Base-by-base conservation (phyloP, 208 protist species). In the Acanthamoeba healyi region DNA sequence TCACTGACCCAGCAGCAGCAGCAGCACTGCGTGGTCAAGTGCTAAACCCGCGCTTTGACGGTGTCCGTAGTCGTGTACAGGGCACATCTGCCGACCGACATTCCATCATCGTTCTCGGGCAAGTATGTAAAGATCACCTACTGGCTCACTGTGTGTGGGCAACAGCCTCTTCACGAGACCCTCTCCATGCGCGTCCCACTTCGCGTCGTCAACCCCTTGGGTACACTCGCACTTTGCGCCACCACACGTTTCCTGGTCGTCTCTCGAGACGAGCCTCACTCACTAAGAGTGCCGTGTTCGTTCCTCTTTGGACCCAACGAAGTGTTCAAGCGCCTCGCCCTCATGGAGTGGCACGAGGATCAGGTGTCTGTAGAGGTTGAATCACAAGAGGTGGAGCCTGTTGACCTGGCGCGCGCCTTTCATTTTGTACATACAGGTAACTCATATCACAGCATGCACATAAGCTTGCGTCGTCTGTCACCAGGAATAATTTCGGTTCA, bases 81-180 rank as follows among this genome's bases (percentile, higher is more conserved):
- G 70, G 70, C 70, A 0, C 15, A 24, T 44, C 38, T 79, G 70
- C 70, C 70, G 34, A 79, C 36, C 38, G 70, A 79, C 32, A 79
- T 79, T 15, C 70, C 70, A 19, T 79, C 70, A 24, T 49, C 70
- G 70, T 79, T 49, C 19, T 24, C 38, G 34, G 70, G 70, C 36
- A 38, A 79, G 70, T 79, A 79, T 36, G 26, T 79, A 7, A 79
- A 79, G 29, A 36, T 79, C 22, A 15, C 70, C 36, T 79, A 79
- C 36, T 79, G 70, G 70, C 36, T 79, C 70, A 79, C 70, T 9
- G 12, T 79, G 22, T 79, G 70, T 36, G 70, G 70, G 6, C 70
- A 79, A 36, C 70, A 79, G 70, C 70, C 70, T 6, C 70, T 79
- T 4, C 70, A 79, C 36, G 70, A 79, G 70, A 79, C 70, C 32